Base-by-base conservation (phyloP, 768 basidiomycete species). In the Boletus rubroflammeus region DNA sequence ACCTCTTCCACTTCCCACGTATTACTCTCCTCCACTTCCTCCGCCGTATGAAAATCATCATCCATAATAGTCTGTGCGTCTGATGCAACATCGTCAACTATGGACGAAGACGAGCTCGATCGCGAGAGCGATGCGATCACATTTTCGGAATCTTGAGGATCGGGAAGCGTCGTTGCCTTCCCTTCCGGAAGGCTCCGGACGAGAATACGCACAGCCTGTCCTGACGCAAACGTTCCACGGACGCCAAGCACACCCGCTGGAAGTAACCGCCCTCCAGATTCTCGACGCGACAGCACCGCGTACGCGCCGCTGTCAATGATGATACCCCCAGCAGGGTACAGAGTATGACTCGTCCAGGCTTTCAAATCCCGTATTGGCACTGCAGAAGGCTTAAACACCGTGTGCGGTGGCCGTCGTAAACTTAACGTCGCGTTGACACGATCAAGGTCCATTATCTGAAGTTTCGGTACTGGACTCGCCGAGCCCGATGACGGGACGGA, bases 321-420 rank as follows among this genome's bases (percentile, higher is more conserved):
- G 40, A 98, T 83, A 40, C 83, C 86, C 0, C 97, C 97, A 0
- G 95, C 82, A 0, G 96, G 90, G 55, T 84, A 84, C 15, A 98
- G 77, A 0, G 96, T 98, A 70, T 99, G 94, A n/a, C 86, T 84
- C 28, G 96, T 96, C 97, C 97, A 99, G 51, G 90, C 85, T 63
- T 98, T 96, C 45, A 97, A 80, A 64, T 97, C 95, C 39, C 82
- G 79, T 64, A 90, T 76, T 1, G 92, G 90, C n/a, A 75, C 69
- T 1, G 75, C 55, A 11, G 90, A 83, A 3, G 93, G 85, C 25
- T 81, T 79, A 75, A 99, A 99, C 26, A 94, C 69, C 2, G 97
- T 98, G 65, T 98, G 95, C 0, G 87, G 83, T 11, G 93, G 95
- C 6, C 88, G 75, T 47, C 57, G 58, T 13, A 72, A 53, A 17